Evolutionary conservation across 306 rosid genomes (phyloP).

Genomic region (Castanospermum australe): DNA sequence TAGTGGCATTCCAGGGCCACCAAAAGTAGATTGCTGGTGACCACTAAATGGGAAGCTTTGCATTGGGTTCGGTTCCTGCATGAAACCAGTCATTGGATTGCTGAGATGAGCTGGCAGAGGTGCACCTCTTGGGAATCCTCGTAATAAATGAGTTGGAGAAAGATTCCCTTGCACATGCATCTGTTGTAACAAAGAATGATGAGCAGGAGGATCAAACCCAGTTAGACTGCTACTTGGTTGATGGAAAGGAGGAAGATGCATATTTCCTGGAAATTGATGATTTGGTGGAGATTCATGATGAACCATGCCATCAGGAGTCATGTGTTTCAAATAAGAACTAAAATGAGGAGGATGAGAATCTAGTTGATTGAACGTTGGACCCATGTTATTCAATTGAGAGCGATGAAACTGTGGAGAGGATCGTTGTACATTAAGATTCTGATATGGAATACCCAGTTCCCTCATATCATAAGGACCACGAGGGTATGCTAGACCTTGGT

Average conservation of each 20-base stretch:
- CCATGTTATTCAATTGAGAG: constrained; percentile 55
- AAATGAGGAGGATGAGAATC: constrained; percentile 68
- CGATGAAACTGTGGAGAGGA: constrained; percentile 64
- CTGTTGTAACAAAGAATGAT: constrained; percentile 75
- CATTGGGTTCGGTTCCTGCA: constrained; percentile 66
- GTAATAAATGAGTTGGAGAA: constrained; percentile 65
- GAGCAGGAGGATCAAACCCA: constrained; percentile 68
- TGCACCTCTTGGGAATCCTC: constrained; percentile 73
- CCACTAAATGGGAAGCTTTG: constrained; percentile 62
- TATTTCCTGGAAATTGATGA: constrained; percentile 68
- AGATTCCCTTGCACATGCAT: constrained; percentile 69
- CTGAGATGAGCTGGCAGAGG: constrained; percentile 50
- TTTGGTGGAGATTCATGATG: constrained; percentile 60
- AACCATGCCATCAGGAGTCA: constrained; percentile 58
- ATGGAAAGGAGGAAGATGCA: constrained; percentile 75
- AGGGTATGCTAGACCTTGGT: constrained; percentile 61
- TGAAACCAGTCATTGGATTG: constrained; percentile 58
- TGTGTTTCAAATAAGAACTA: constrained; percentile 59
- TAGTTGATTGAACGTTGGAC: constrained; percentile 55
- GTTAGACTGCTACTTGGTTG: constrained; percentile 50
- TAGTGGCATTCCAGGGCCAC: constrained; percentile 60
- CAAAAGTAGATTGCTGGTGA: constrained; percentile 60
- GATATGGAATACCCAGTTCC: constrained; percentile 62
- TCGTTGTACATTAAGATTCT: constrained; percentile 59
- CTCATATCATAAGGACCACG: constrained; percentile 63